Conservation (phyloP, 106 monocot genomes). For the Acorus gramineus region DNA sequence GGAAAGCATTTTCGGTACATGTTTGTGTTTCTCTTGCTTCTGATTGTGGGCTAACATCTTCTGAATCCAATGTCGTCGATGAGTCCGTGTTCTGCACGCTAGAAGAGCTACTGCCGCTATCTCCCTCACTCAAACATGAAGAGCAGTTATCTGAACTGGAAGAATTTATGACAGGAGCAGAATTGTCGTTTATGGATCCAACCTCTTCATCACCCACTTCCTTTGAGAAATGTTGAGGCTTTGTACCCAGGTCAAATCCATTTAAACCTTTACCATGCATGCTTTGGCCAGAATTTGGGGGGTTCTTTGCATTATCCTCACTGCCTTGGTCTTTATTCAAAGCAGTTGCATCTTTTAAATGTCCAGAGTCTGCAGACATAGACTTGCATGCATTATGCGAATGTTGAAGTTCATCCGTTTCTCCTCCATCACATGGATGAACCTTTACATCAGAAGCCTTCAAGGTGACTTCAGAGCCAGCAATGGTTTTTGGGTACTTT, state of each 20-base stretch:
- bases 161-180: slow-evolving; percentile 24
- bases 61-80: slow-evolving; percentile 76
- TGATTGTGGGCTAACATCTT: slow-evolving; percentile 52
- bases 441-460: neutral
- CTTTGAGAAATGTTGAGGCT: slow-evolving; percentile 13
- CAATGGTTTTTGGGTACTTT: slow-evolving; percentile 23
- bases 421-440: slow-evolving; percentile 8
- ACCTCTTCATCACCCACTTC: slow-evolving; percentile 9
- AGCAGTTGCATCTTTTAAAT: neutral
- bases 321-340: neutral
- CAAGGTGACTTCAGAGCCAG: slow-evolving; percentile 12
- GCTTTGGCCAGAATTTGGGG: neutral
- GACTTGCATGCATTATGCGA: neutral
- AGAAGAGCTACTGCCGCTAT: slow-evolving; percentile 46
- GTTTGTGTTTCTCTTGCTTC: slow-evolving; percentile 22
- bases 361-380: slow-evolving; percentile 7
- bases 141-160: slow-evolving; percentile 69
- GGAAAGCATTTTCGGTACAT: slow-evolving; percentile 7
- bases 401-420: slow-evolving; percentile 3
- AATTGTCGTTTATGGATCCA: slow-evolving; percentile 5
- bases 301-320: slow-evolving; percentile 7
- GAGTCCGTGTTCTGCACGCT: slow-evolving; percentile 47
- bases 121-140: slow-evolving; percentile 56
- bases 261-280: neutral
- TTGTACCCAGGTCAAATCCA: slow-evolving; percentile 5